Base-by-base conservation (phyloP, 805 yeast species). In the Wickerhamiella nectarea region DNA sequence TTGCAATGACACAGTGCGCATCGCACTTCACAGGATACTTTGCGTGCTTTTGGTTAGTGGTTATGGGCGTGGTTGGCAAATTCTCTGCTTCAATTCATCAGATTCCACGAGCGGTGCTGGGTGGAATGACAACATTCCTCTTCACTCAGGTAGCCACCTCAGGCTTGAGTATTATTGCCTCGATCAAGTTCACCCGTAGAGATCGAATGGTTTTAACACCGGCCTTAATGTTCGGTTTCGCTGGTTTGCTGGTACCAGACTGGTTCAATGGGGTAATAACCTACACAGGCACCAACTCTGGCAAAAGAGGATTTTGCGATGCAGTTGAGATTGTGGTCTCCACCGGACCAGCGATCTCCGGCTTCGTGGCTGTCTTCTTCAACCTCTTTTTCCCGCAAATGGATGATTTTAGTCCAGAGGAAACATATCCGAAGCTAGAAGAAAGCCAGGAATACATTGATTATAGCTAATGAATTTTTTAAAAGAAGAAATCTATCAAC, bases 1-100 rank as follows among this genome's bases (percentile, higher is more conserved):
- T 86, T 52, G 78, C 94, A 34, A 71, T 87, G 60, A 87, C 95
- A 38, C 84, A 83, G 60, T 85, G 95, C 65, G 95, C 95, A 37
- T 78, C 83, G 55, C 73, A 93, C 65, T 68, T 71, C 39, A 84
- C 75, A 18, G 96, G 91, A 31, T 77, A 75, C 61, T 80, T 82
- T 75, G 74, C 82, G 64, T 79, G 83, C 50, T 74, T 83, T 67
- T 83, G 81, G 68, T 65, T 86, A 51, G 56, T 86, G 44, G 60
- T 86, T 48, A 84, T 86, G 94, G 96, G 96, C 34, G 63, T 86
- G 34, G 81, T 86, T 58, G 71, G 93, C 47, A 82, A 83, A 61
- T 83, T 83, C 59, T 86, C 87, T 29, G 93, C 91, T 40, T 86
- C 94, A n/a, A 69, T 86, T 46, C 84, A 80, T 22, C 71, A 93